phyloP scores from a whole-genome alignment of 345 rosid species.

The Erucastrum elatum region DNA sequence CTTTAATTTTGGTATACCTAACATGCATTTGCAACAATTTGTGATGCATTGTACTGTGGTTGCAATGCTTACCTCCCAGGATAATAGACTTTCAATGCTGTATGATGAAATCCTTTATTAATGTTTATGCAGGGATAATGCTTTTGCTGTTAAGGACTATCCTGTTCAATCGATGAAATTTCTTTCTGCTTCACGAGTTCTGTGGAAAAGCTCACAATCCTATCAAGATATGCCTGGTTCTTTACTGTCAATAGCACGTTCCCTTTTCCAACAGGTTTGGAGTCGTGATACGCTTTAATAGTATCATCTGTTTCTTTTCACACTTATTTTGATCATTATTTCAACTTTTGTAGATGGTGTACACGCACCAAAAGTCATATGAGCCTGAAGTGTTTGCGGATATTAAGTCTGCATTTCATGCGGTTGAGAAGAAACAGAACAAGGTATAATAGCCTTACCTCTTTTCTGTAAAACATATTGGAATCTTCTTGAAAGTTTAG shows the following conservation, averaged over 20 bases:
- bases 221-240: conserved; percentile 41
- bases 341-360: conserved; percentile 59
- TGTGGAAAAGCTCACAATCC: conserved; percentile 56
- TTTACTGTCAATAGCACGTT: conserved; percentile 58
- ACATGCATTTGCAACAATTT: conserved; percentile 3
- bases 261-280: conserved; percentile 68
- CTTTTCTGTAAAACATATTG: conserved; percentile 19
- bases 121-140: conserved; percentile 48
- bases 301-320: conserved; percentile 13
- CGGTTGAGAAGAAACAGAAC: conserved; percentile 39
- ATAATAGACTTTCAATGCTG: conserved; percentile 16
- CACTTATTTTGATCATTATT: conserved; percentile 9
- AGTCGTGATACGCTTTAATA: conserved; percentile 14
- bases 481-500: not conserved
- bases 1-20: not conserved
- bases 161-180: conserved; percentile 48
- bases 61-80: conserved; percentile 9
- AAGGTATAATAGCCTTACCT: conserved; percentile 46
- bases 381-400: conserved; percentile 54
- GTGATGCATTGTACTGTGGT: not conserved
- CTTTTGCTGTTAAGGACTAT: conserved; percentile 59
- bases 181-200: conserved; percentile 52
- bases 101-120: conserved; percentile 13
- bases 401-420: conserved; percentile 54
- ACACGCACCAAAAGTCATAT: conserved; percentile 66